Percentiles rank a stretch among this genome's conserved stretches.
phyloP scores from a whole-genome alignment of 2,329 filamentous ascomycete species.

The Exophiala lecanii-corni region DNA sequence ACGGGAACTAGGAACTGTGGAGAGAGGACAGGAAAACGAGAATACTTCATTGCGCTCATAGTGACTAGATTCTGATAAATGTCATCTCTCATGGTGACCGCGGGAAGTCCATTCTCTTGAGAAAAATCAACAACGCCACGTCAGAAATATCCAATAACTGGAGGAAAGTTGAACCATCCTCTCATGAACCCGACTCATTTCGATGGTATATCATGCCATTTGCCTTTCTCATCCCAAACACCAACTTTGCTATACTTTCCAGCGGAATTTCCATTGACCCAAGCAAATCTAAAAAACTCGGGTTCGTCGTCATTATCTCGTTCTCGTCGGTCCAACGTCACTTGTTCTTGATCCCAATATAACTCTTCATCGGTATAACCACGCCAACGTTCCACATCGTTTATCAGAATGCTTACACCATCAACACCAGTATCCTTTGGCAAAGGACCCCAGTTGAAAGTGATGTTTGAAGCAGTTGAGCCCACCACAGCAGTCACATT shows the following conservation, averaged over 20 bases:
- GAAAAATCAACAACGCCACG: no score
- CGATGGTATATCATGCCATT: conserved; percentile 17
- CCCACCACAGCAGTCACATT: conserved; percentile 47
- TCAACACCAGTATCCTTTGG: conserved; percentile 39
- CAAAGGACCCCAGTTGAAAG: conserved; percentile 40
- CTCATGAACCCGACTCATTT: neutral
- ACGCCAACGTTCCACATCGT: conserved; percentile 59
- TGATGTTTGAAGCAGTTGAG: conserved; percentile 36
- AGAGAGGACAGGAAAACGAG: no score
- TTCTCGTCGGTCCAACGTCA: conserved; percentile 19
- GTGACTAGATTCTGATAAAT: no score
- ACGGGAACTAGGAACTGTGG: no score
- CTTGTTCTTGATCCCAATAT: conserved; percentile 33
- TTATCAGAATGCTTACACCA: conserved; percentile 57
- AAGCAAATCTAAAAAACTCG: conserved; percentile 46
- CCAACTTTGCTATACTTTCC: conserved; percentile 24
- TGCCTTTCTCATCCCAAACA: conserved; percentile 24
- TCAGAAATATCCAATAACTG: no score
- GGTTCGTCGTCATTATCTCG: conserved; percentile 26
- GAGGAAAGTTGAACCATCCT: no score
- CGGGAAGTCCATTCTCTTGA: no score
- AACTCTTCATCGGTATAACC: conserved; percentile 50
- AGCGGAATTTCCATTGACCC: conserved; percentile 31
- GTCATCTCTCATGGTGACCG: no score
- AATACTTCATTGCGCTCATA: no score